Percentiles rank a stretch among this genome's conserved stretches.
Conservation (phyloP, 495 filamentous ascomycete species). For the Xylaria palmicola region DNA sequence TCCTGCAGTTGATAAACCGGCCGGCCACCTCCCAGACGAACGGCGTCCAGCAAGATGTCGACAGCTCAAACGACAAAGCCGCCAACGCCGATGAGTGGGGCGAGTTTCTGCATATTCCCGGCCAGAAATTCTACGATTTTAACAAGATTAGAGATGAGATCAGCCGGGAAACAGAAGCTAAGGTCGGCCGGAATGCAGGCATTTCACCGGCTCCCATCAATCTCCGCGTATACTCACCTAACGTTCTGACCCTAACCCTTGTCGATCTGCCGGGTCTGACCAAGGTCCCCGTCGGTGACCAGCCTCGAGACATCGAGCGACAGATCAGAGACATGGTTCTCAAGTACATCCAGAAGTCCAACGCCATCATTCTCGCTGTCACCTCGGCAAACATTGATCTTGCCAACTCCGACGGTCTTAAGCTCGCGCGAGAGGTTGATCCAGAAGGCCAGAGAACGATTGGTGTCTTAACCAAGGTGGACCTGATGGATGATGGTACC, state of each 20-base stretch:
- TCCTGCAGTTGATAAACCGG: slow-evolving; percentile 97
- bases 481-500: slow-evolving; percentile 98
- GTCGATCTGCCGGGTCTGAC: slow-evolving; percentile 98
- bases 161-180: slow-evolving; percentile 90
- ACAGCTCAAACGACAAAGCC: slow-evolving; percentile 65
- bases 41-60: slow-evolving; percentile 71
- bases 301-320: slow-evolving; percentile 95
- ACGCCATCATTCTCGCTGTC: slow-evolving; percentile 96
- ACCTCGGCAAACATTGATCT: slow-evolving; percentile 96
- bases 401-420: slow-evolving; percentile 97
- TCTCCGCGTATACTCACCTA: slow-evolving; percentile 94
- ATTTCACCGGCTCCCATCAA: slow-evolving; percentile 97
- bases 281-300: slow-evolving; percentile 96
- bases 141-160: slow-evolving; percentile 99
- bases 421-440: slow-evolving; percentile 95
- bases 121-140: slow-evolving; percentile 98
- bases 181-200: slow-evolving; percentile 93
- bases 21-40: slow-evolving; percentile 62
- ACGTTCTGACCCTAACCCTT: slow-evolving; percentile 94
- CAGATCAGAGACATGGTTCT: slow-evolving; percentile 99
- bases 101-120: slow-evolving; percentile 97
- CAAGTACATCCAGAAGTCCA: slow-evolving; percentile 97
- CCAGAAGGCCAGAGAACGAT: slow-evolving; percentile 98
- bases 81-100: slow-evolving; percentile 96
- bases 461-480: slow-evolving; percentile 97